Evolutionary conservation across 257 asterid genomes (phyloP).

Genomic region (Fraxinus quadrangulata): DNA sequence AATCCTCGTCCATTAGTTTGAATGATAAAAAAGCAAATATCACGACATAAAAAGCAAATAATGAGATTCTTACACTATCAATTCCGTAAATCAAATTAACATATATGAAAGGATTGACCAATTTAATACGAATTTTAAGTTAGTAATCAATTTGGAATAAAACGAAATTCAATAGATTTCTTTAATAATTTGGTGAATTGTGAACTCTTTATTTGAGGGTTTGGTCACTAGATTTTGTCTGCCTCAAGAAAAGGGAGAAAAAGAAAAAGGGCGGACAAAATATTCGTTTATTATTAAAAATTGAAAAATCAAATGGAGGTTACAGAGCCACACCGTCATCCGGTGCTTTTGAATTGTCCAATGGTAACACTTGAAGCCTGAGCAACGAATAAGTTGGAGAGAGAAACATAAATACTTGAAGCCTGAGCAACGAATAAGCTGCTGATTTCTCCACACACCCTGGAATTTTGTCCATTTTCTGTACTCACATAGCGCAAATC

Average conservation of each 20-base stretch:
- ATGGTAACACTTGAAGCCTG: background rate
- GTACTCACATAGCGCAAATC: background rate
- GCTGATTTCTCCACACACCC: slow-evolving; percentile 37
- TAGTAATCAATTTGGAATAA: no score
- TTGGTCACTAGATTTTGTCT: background rate
- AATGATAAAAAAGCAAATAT: no score
- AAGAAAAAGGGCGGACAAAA: background rate
- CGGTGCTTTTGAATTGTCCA: slow-evolving; percentile 13
- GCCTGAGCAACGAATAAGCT: slow-evolving; percentile 51
- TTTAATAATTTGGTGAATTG: no score
- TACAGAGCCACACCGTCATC: background rate
- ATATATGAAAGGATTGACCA: background rate
- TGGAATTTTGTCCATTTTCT: slow-evolving; percentile 36
- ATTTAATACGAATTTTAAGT: no score
- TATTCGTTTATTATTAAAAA: slow-evolving; percentile 16
- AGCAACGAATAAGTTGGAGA: slow-evolving; percentile 8
- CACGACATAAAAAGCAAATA: no score
- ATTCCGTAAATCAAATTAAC: background rate
- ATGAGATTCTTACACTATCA: background rate
- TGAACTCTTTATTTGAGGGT: no score
- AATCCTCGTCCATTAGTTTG: no score
- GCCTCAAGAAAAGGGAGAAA: background rate
- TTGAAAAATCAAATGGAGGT: slow-evolving; percentile 31
- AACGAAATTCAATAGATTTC: no score
- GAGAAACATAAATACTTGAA: slow-evolving; percentile 30